Conservation (phyloP, 192 early-diverging fungal species). For the Coemansia aciculifera region DNA sequence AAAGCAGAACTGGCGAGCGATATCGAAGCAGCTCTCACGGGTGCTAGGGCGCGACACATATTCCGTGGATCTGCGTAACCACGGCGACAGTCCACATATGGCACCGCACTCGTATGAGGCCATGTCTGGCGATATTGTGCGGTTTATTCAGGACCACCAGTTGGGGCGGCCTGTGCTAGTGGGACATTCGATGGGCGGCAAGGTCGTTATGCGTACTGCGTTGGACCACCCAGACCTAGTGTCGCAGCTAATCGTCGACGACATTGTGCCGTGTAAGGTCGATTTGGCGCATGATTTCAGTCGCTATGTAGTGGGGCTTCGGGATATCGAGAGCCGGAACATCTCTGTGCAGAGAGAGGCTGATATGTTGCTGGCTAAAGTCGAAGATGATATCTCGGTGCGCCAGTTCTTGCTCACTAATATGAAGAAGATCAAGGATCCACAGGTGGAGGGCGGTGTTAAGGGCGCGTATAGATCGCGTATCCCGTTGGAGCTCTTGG, state of each 20-base stretch:
- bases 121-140: slow-evolving; percentile 77
- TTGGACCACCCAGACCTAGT: slow-evolving; percentile 56
- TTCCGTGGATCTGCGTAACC: slow-evolving; percentile 88
- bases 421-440: slow-evolving; percentile 61
- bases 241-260: slow-evolving; percentile 67
- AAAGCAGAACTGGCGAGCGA: slow-evolving; percentile 90
- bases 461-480: slow-evolving; percentile 61
- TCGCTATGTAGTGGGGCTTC: slow-evolving; percentile 59
- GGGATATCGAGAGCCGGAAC: slow-evolving; percentile 56
- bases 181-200: slow-evolving; percentile 93
- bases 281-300: slow-evolving; percentile 59
- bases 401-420: slow-evolving; percentile 92
- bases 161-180: slow-evolving; percentile 62
- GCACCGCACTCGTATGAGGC: slow-evolving; percentile 65
- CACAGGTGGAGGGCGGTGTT: neutral
- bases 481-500: slow-evolving; percentile 73
- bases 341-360: slow-evolving; percentile 61
- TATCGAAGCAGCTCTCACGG: slow-evolving; percentile 71
- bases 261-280: slow-evolving; percentile 63
- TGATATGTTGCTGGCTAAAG: slow-evolving; percentile 58
- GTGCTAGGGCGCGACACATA: slow-evolving; percentile 66
- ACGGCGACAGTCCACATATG: slow-evolving; percentile 84
- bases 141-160: slow-evolving; percentile 65
- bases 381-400: slow-evolving; percentile 57
- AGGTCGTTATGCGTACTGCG: slow-evolving; percentile 72